Evolutionary conservation across 2,329 filamentous ascomycete species (phyloP).

Genomic region (Pseudogymnoascus sp.): DNA sequence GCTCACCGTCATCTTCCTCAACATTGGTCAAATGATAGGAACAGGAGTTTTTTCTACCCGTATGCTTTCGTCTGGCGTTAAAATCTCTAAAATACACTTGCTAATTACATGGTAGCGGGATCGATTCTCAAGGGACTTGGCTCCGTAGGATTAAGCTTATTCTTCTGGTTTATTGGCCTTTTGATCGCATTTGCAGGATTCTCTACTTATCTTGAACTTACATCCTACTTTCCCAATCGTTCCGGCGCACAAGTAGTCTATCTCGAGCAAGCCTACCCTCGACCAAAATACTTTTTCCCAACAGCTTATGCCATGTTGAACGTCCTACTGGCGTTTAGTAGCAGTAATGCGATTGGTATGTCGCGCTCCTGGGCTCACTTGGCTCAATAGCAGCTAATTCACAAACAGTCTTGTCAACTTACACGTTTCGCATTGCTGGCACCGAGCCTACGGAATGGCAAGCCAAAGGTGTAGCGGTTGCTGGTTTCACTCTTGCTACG

Average conservation of each 20-base stretch:
- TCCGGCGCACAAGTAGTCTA: constrained; percentile 60
- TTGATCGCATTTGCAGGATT: constrained; percentile 48
- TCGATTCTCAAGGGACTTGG: constrained; percentile 51
- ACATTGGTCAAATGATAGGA: constrained; percentile 55
- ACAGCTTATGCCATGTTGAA: constrained; percentile 56
- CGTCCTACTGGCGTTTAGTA: constrained; percentile 56
- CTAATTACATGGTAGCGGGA: constrained; percentile 35
- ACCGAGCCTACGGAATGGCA: constrained; percentile 50
- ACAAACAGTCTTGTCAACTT: constrained; percentile 46
- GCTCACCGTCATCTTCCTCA: constrained; percentile 50
- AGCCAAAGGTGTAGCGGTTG: constrained; percentile 57
- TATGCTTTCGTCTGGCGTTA: constrained; percentile 30
- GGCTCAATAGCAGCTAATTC: not conserved
- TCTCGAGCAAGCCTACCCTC: constrained; percentile 58
- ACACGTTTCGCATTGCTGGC: constrained; percentile 51
- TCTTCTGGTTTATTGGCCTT: constrained; percentile 58
- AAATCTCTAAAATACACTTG: not conserved
- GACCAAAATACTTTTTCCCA: constrained; percentile 56
- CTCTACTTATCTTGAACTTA: constrained; percentile 53
- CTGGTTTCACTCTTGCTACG: constrained; percentile 27
- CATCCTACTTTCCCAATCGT: constrained; percentile 57
- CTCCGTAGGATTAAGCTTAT: constrained; percentile 51
- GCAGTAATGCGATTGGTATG: constrained; percentile 50
- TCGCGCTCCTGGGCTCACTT: not conserved
- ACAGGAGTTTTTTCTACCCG: constrained; percentile 58